These are phyloP conservation scores for Rhizopus arrhizus DNA, from an alignment of 371 early-diverging fungal genomes.

Conservation along the genomic window DNA sequence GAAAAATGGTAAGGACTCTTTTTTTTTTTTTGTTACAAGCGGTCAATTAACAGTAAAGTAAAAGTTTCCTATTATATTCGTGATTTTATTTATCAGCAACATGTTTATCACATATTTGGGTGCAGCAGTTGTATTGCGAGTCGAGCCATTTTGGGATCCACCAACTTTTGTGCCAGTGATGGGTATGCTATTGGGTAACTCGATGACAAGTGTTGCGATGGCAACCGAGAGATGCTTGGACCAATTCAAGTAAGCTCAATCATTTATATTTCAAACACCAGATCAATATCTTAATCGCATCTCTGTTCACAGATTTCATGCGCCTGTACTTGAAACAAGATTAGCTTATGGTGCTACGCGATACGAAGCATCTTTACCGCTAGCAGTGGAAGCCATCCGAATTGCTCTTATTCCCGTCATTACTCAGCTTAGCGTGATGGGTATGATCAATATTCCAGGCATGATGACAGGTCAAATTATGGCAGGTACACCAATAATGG, in stretches of 20 bases:
- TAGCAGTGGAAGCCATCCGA: conserved; percentile 74
- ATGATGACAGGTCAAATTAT: conserved; percentile 91
- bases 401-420: conserved; percentile 80
- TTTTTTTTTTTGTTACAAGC: no score
- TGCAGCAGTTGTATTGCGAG: conserved; percentile 68
- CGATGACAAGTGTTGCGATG: conserved; percentile 82
- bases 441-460: conserved; percentile 88
- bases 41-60: neutral
- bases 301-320: conserved; percentile 33
- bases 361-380: conserved; percentile 81
- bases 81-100: conserved; percentile 51
- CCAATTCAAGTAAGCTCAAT: conserved; percentile 45
- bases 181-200: conserved; percentile 87
- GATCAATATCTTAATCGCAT: neutral
- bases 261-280: neutral
- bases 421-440: conserved; percentile 83
- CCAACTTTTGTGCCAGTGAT: conserved; percentile 83
- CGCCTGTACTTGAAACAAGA: conserved; percentile 73
- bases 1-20: conserved; percentile 36
- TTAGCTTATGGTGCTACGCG: conserved; percentile 81
- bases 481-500: conserved; percentile 77
- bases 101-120: conserved; percentile 58
- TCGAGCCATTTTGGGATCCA: conserved; percentile 74
- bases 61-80: conserved; percentile 54
- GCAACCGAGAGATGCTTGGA: conserved; percentile 69